These are phyloP conservation scores for Prunus davidiana DNA, from an alignment of 306 rosid species.

Conservation along the genomic window DNA sequence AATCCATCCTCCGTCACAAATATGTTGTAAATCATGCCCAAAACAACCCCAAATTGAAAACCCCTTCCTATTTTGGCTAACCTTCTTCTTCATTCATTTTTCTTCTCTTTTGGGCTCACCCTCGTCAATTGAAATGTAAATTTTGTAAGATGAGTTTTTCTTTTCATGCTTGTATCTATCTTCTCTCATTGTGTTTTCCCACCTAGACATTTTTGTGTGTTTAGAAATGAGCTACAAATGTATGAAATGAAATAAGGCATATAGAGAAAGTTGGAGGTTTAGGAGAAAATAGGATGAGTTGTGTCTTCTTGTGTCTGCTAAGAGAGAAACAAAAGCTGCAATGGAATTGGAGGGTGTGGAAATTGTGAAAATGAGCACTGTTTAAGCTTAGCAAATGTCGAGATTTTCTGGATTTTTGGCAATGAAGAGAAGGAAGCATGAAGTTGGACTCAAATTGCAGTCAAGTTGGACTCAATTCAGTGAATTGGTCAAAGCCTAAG, in stretches of 20 bases:
- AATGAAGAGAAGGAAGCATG: no score
- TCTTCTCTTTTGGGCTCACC: conserved; percentile 33
- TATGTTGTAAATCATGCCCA: no score
- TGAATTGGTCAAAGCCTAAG: no score
- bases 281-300: background rate
- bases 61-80: conserved; percentile 7
- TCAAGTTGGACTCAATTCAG: no score
- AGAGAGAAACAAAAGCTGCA: conserved; percentile 38
- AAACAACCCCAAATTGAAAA: no score
- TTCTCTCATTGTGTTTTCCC: conserved; percentile 26
- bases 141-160: conserved; percentile 59
- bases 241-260: no score
- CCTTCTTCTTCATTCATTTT: conserved; percentile 53
- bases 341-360: conserved; percentile 21
- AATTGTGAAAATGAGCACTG: conserved; percentile 1
- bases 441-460: no score
- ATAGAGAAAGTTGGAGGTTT: background rate
- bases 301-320: conserved; percentile 3
- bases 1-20: no score
- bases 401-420: no score
- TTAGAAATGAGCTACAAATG: background rate
- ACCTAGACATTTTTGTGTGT: conserved; percentile 36
- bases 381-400: background rate
- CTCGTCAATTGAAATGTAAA: conserved; percentile 79
- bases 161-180: conserved; percentile 15